Evolutionary conservation across 2,329 filamentous ascomycete genomes (phyloP), one percentile per base, ranked within the genome.

Genomic region (Alternaria gaisen): DNA sequence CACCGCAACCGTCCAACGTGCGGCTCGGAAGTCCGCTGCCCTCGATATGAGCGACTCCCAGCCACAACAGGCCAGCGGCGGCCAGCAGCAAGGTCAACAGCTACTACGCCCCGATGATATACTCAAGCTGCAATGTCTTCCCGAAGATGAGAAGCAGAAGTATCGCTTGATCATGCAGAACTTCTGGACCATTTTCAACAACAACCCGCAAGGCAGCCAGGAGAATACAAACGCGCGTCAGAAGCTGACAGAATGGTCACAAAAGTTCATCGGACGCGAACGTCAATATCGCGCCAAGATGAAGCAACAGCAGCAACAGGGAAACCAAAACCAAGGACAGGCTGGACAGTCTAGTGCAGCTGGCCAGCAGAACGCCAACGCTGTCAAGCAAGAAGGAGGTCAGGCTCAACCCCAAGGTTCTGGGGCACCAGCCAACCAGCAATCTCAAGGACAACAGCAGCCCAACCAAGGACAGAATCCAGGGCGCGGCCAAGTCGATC

Each of bases 121-220:
- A 7, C 68, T 73, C 11, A 77, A 73, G 65, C 72, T 79, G 3
- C 67, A 71, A 40, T 72, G 70, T 48, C 78, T 89, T 30, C 83
- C 77, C 61, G 83, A 86, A 9, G 77, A 83, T 50, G 82, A 85
- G 67, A 88, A 88, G 76, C 75, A 81, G 44, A 83, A 85, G 65
- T 87, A 87, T 69, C 84, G 83, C 58, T 77, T 81, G 50, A 79
- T 84, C 20, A 82, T 89, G 63, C 80, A 82, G 58, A 83, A 80
- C 61, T 80, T 87, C 51, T 89, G 86, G 86, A 81, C 82, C 30
- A 74, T 81, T 32, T 78, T 86, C 52, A 83, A 86, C 60, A 81
- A 71, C 42, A 81, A 81, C 41, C 80, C 84, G 12, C 76, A 79
- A 34, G 82, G 83, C 54, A 84, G 80, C 53, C 71, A 79, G 1